Conservation (phyloP, 2,329 filamentous ascomycete species). For the Pyrenochaeta sp. region DNA sequence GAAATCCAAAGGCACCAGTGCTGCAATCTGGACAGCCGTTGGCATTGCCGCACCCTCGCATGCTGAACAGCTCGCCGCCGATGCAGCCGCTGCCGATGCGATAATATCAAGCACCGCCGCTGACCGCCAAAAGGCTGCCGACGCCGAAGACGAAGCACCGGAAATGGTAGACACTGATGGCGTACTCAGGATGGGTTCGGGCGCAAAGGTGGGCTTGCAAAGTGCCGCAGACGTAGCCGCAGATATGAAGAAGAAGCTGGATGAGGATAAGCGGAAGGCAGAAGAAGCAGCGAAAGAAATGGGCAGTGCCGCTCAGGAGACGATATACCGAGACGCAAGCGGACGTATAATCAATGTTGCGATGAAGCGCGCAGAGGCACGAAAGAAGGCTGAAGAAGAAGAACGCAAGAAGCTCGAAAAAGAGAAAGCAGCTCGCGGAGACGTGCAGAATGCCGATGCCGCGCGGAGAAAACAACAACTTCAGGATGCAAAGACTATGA, state of each 20-base stretch:
- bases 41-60: slow-evolving; percentile 61
- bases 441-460: slow-evolving; percentile 79
- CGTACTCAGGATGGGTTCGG: slow-evolving; percentile 79
- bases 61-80: slow-evolving; percentile 71
- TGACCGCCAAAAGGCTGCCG: slow-evolving; percentile 62
- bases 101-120: slow-evolving; percentile 77
- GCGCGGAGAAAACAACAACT: slow-evolving; percentile 72
- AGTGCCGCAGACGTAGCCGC: slow-evolving; percentile 75
- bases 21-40: slow-evolving; percentile 73
- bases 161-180: slow-evolving; percentile 48
- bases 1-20: slow-evolving; percentile 53
- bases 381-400: slow-evolving; percentile 78
- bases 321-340: slow-evolving; percentile 93
- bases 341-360: slow-evolving; percentile 93
- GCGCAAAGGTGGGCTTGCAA: slow-evolving; percentile 87
- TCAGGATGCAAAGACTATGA: slow-evolving; percentile 83
- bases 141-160: slow-evolving; percentile 56
- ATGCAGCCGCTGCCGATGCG: slow-evolving; percentile 76
- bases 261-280: slow-evolving; percentile 65
- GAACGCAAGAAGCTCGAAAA: slow-evolving; percentile 70
- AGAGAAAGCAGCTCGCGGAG: slow-evolving; percentile 78
- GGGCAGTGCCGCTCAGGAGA: slow-evolving; percentile 65
- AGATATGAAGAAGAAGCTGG: slow-evolving; percentile 68
- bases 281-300: slow-evolving; percentile 49
- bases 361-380: slow-evolving; percentile 87